Evolutionary conservation across 2,329 filamentous ascomycete genomes (phyloP).

Genomic region (Mycogone perniciosa): DNA sequence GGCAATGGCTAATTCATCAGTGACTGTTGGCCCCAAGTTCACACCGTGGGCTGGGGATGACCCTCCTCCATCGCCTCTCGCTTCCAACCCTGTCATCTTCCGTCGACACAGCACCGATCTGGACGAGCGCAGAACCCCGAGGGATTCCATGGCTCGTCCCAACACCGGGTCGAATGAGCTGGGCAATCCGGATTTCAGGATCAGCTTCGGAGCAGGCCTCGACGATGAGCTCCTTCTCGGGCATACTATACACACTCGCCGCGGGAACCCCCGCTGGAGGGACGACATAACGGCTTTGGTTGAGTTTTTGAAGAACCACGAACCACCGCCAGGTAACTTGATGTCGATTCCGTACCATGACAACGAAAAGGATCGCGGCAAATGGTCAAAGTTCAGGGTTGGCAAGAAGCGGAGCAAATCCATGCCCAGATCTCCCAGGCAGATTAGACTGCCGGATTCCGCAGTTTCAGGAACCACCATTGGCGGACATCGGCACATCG

Average conservation of each 20-base stretch:
- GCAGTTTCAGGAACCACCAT: constrained; percentile 49
- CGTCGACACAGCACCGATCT: constrained; percentile 10
- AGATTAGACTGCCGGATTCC: constrained; percentile 45
- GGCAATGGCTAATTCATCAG: background rate
- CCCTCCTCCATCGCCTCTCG: constrained; percentile 13
- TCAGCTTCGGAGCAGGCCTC: constrained; percentile 12
- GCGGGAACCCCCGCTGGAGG: constrained; percentile 14
- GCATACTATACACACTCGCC: constrained; percentile 14
- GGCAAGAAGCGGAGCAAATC: constrained; percentile 32
- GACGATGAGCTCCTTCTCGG: constrained; percentile 10
- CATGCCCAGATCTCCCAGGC: constrained; percentile 22
- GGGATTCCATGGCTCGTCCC: constrained; percentile 1
- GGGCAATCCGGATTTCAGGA: background rate
- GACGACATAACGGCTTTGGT: constrained; percentile 33
- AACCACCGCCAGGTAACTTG: constrained; percentile 43
- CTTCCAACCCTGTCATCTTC: constrained; percentile 12
- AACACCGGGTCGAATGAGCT: background rate
- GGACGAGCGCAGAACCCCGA: background rate
- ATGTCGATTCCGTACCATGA: constrained; percentile 39
- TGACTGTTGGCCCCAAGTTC: constrained; percentile 7
- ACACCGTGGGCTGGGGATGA: constrained; percentile 9
- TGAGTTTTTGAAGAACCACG: constrained; percentile 44
- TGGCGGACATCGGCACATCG: constrained; percentile 50
- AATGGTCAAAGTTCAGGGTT: constrained; percentile 39
- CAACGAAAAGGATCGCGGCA: constrained; percentile 28